Evolutionary conservation across 352 stramenopile genomes (phyloP).

Genomic region (Pythium angustatum): DNA sequence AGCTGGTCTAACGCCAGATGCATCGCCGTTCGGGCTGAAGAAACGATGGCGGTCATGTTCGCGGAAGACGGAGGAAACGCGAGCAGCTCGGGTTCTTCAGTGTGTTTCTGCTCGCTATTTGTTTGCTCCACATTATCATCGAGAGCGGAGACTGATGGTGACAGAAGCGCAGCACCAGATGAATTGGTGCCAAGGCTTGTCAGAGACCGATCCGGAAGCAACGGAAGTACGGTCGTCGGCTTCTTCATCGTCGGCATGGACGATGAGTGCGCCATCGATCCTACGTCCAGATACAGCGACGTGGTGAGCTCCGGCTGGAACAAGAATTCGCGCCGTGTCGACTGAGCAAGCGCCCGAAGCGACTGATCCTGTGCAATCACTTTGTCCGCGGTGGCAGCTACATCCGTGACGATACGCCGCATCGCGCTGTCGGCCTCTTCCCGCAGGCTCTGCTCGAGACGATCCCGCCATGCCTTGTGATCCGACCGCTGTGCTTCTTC

Average conservation of each 20-base stretch:
- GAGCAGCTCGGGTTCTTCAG: neutral
- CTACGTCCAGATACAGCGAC: neutral
- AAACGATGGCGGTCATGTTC: neutral
- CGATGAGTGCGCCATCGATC: neutral
- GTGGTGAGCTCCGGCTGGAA: conserved; percentile 9
- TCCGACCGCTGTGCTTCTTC: conserved; percentile 39
- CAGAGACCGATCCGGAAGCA: conserved; percentile 4
- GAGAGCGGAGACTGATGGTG: too few species aligned
- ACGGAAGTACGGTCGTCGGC: neutral
- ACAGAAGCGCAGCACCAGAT: neutral
- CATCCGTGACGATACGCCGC: conserved; percentile 35
- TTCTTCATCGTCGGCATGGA: neutral
- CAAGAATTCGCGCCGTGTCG: neutral
- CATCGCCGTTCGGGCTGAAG: neutral
- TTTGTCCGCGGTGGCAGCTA: conserved; percentile 28
- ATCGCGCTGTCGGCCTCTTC: conserved; percentile 32
- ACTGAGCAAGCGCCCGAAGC: neutral
- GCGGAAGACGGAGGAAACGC: neutral
- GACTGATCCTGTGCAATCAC: neutral
- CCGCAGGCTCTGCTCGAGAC: conserved; percentile 36
- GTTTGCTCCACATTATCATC: too few species aligned
- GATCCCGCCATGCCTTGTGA: conserved; percentile 34
- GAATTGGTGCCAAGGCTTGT: neutral
- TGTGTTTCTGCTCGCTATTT: neutral
- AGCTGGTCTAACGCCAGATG: conserved; percentile 1